These are phyloP conservation scores for Eremochloa ophiuroides DNA, from an alignment of 176 grass and related monocot species.

Conservation along the genomic window DNA sequence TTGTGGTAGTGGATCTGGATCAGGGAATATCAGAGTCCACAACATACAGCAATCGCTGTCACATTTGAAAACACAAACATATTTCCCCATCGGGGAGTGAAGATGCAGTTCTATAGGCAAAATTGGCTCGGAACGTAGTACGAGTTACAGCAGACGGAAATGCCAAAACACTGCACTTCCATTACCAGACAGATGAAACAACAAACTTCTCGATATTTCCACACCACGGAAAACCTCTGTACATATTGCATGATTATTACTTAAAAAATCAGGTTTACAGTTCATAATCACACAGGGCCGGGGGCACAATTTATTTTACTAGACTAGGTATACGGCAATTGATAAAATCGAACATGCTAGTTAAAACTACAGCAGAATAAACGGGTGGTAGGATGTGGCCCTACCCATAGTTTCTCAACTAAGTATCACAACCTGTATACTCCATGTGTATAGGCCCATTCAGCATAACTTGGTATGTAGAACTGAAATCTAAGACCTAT, in stretches of 20 bases:
- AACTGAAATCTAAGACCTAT: neutral
- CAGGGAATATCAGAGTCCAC: neutral
- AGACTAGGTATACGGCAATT: neutral
- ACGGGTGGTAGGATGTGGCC: neutral
- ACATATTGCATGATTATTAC: neutral
- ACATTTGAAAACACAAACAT: neutral
- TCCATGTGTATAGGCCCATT: neutral
- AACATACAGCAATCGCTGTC: neutral
- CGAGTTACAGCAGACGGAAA: neutral
- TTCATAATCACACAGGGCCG: conserved; percentile 20
- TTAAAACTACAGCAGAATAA: neutral
- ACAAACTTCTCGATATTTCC: neutral
- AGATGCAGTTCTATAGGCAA: neutral
- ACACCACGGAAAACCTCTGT: neutral
- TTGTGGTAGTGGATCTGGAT: no score
- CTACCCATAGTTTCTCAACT: neutral
- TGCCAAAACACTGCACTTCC: neutral
- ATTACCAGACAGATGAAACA: neutral
- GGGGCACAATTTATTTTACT: conserved; percentile 10
- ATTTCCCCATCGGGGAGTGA: neutral
- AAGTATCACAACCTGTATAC: neutral
- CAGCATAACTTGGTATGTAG: neutral
- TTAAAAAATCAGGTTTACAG: neutral
- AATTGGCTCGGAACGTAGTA: neutral
- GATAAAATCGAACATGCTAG: neutral